These are phyloP conservation scores for Sugiyamaella smithiae DNA, from an alignment of 805 yeast species.

Conservation along the genomic window DNA sequence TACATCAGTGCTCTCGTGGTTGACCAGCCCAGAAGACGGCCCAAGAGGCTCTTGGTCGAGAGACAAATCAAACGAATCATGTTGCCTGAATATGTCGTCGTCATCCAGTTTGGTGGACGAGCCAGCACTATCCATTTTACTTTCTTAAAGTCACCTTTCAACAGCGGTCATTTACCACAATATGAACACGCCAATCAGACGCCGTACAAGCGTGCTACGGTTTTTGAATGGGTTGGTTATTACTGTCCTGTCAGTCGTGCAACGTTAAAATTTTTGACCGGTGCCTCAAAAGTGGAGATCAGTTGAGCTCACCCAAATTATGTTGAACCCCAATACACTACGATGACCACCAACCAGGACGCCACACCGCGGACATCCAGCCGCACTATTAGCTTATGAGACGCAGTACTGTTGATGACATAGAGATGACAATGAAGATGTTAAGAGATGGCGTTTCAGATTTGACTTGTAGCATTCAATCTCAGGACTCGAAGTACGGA, in stretches of 20 bases:
- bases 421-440: neutral
- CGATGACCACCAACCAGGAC: neutral
- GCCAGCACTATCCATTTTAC: neutral
- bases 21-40: neutral
- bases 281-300: no score
- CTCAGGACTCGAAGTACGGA: no score
- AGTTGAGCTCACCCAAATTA: conserved; percentile 5
- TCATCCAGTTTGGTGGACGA: neutral
- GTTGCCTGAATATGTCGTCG: neutral
- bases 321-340: conserved; percentile 3
- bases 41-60: neutral
- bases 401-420: neutral
- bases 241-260: no score
- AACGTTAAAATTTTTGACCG: no score
- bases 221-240: no score
- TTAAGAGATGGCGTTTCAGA: no score
- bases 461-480: no score
- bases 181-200: no score
- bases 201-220: no score
- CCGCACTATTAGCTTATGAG: conserved; percentile 4
- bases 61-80: conserved; percentile 1
- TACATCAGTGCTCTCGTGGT: neutral
- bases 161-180: neutral
- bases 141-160: no score
- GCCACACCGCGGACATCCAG: no score